These are phyloP conservation scores for Auricularia sp. DNA, from an alignment of 768 basidiomycete species.

Conservation along the genomic window DNA sequence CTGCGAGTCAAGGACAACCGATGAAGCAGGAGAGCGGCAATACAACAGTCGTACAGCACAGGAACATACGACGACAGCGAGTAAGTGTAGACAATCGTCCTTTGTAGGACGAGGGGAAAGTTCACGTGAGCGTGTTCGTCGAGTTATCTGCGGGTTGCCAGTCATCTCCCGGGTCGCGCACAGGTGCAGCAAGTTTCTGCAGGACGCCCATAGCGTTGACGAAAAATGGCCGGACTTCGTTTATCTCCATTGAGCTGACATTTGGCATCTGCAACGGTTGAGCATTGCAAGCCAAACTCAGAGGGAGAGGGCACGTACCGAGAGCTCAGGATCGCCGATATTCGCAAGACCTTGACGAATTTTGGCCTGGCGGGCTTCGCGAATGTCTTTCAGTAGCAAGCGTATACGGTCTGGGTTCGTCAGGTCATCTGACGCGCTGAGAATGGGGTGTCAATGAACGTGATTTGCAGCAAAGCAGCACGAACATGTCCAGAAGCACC, in stretches of 20 bases:
- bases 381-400: conserved; percentile 83
- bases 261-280: conserved; percentile 55
- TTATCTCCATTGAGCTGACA: conserved; percentile 84
- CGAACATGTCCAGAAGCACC: conserved; percentile 86
- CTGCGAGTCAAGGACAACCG: too few species aligned
- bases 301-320: conserved; percentile 2
- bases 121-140: too few species aligned
- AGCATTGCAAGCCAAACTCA: background rate
- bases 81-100: too few species aligned
- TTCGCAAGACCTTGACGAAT: conserved; percentile 74
- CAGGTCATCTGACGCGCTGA: conserved; percentile 84
- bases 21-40: too few species aligned
- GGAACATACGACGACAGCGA: too few species aligned
- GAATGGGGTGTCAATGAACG: background rate
- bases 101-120: too few species aligned
- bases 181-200: conserved; percentile 34
- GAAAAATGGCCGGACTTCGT: conserved; percentile 87
- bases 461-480: conserved; percentile 7
- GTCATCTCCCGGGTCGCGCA: background rate
- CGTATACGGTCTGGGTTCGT: conserved; percentile 76
- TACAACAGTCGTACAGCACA: too few species aligned
- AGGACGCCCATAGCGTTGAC: conserved; percentile 69
- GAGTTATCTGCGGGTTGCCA: too few species aligned
- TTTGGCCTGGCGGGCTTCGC: conserved; percentile 92
- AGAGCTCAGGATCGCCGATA: conserved; percentile 55